A percentile compares a stretch with the other conserved stretches of the same genome.
Evolutionary conservation across 208 protist species (phyloP).

Genomic region (Trypanosoma boissoni): DNA sequence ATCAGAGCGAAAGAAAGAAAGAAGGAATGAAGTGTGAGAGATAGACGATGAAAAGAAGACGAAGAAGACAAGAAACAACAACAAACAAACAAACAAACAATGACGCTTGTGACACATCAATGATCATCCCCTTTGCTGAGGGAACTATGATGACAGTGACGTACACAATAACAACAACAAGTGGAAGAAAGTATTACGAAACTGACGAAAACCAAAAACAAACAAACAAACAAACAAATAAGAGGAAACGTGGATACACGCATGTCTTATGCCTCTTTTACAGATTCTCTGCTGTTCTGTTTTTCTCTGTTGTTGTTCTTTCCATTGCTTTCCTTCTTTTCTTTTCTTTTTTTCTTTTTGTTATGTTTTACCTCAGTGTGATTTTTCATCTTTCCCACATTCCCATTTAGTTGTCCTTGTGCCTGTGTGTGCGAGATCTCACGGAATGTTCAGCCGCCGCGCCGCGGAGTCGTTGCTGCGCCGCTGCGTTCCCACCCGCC

Average conservation of each 20-base stretch:
- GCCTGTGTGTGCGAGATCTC: too few species aligned
- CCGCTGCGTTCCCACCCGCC: not conserved
- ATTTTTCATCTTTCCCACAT: not conserved
- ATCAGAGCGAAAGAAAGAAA: not conserved
- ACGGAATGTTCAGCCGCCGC: too few species aligned
- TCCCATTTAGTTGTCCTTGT: not conserved
- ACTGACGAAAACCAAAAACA: too few species aligned
- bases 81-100: too few species aligned
- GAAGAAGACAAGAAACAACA: not conserved
- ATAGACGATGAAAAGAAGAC: not conserved
- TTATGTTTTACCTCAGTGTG: not conserved
- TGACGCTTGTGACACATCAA: too few species aligned
- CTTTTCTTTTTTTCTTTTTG: not conserved
- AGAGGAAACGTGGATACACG: not conserved
- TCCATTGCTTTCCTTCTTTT: conserved; percentile 5
- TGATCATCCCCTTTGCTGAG: too few species aligned
- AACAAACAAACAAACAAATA: too few species aligned
- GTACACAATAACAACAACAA: too few species aligned
- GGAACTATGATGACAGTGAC: too few species aligned
- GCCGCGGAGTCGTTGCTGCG: not conserved
- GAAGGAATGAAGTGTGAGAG: not conserved
- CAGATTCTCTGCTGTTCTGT: not conserved
- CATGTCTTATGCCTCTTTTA: not conserved
- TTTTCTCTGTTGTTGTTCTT: not conserved
- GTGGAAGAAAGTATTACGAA: too few species aligned